Percentiles rank a stretch among this genome's conserved stretches.
Conservation (phyloP, 306 rosid species). For the Sindora glabra region DNA sequence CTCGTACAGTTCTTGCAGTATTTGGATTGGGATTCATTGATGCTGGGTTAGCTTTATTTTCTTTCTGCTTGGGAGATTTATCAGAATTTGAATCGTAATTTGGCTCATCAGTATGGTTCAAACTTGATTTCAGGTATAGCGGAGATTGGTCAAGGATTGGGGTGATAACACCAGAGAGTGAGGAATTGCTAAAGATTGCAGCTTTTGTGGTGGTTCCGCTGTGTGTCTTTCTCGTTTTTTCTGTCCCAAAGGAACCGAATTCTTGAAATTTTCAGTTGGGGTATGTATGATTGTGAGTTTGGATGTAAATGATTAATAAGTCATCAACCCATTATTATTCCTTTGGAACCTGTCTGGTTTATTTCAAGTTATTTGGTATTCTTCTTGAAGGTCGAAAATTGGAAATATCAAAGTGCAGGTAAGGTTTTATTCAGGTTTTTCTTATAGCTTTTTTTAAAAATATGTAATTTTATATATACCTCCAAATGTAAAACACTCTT, state of each 20-base stretch:
- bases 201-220: constrained; percentile 69
- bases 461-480: no score
- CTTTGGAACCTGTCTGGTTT: neutral
- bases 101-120: neutral
- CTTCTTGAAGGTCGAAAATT: no score
- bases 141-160: constrained; percentile 98
- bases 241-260: constrained; percentile 22
- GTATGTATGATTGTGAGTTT: neutral
- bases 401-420: no score
- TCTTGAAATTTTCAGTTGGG: constrained; percentile 13
- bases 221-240: constrained; percentile 49
- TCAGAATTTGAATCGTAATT: neutral
- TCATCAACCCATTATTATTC: neutral
- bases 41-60: constrained; percentile 48
- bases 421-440: no score
- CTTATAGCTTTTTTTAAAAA: no score
- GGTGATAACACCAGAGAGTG: constrained; percentile 56
- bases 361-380: neutral
- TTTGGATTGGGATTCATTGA: constrained; percentile 76
- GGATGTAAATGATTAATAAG: neutral
- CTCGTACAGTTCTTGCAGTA: constrained; percentile 51
- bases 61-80: neutral
- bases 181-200: constrained; percentile 55
- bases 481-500: no score
- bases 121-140: constrained; percentile 55